These are phyloP conservation scores for Scortechinia acanthostroma DNA, from an alignment of 2,329 filamentous ascomycete genomes.

Conservation along the genomic window DNA sequence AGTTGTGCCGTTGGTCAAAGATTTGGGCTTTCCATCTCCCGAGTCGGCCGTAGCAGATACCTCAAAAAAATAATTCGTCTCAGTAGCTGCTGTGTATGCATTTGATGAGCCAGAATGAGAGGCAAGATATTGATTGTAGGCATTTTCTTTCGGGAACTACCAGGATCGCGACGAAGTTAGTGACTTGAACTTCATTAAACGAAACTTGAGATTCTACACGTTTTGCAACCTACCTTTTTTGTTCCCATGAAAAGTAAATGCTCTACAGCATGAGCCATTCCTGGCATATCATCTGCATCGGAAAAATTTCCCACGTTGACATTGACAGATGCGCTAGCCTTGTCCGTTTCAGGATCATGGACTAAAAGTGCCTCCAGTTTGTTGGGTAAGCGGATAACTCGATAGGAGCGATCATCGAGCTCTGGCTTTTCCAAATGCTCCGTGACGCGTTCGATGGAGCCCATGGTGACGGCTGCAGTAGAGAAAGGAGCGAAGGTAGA, in stretches of 20 bases:
- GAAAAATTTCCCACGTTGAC: conserved; percentile 66
- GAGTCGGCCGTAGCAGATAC: conserved; percentile 40
- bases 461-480: background rate
- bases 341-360: conserved; percentile 64
- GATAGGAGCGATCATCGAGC: background rate
- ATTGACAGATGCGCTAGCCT: conserved; percentile 62
- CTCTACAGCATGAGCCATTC: conserved; percentile 56
- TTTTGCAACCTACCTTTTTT: conserved; percentile 42
- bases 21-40: background rate
- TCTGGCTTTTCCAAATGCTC: background rate
- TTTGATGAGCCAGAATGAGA: conserved; percentile 61
- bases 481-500: background rate
- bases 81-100: conserved; percentile 60
- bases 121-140: conserved; percentile 62
- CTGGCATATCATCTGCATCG: conserved; percentile 59
- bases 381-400: background rate
- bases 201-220: background rate
- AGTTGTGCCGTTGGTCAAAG: background rate
- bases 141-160: conserved; percentile 63
- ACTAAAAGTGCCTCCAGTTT: conserved; percentile 37
- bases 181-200: too few relatives aligned
- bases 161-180: background rate
- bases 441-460: conserved; percentile 1
- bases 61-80: conserved; percentile 69
- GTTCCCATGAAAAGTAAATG: conserved; percentile 69